These are phyloP conservation scores for Candida quercuum DNA, from an alignment of 805 yeast genomes.

Conservation along the genomic window DNA sequence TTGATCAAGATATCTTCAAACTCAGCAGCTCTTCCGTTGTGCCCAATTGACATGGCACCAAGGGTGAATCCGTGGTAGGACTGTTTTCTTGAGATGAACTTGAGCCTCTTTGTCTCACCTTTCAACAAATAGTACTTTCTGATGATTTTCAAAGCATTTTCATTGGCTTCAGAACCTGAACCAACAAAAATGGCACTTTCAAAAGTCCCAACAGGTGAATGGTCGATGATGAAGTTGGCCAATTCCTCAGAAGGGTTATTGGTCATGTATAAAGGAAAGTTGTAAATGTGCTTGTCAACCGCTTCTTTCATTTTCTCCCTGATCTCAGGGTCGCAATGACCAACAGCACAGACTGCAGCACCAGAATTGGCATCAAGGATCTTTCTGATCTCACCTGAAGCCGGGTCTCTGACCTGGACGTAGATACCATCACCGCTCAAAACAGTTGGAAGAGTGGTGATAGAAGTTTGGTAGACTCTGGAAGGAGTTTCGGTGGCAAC, in stretches of 20 bases:
- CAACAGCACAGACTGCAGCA: slow-evolving; percentile 40
- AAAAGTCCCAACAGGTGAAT: slow-evolving; percentile 33
- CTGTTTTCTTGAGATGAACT: slow-evolving; percentile 33
- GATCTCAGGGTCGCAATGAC: slow-evolving; percentile 34
- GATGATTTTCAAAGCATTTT: slow-evolving; percentile 52
- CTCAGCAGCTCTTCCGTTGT: slow-evolving; percentile 28
- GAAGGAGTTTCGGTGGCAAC: background rate
- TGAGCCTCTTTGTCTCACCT: slow-evolving; percentile 32
- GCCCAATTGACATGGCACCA: slow-evolving; percentile 35
- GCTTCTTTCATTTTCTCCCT: slow-evolving; percentile 30
- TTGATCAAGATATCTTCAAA: slow-evolving; percentile 18
- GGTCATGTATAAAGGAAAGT: slow-evolving; percentile 23
- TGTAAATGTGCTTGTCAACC: slow-evolving; percentile 27
- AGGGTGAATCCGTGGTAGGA: slow-evolving; percentile 41
- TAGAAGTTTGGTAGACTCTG: slow-evolving; percentile 1
- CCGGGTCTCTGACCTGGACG: slow-evolving; percentile 27
- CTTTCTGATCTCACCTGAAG: slow-evolving; percentile 22
- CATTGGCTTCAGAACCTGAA: slow-evolving; percentile 59
- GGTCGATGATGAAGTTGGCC: slow-evolving; percentile 32
- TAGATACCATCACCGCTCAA: slow-evolving; percentile 28
- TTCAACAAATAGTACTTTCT: slow-evolving; percentile 33
- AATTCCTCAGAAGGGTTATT: slow-evolving; percentile 33
- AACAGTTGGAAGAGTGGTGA: slow-evolving; percentile 19
- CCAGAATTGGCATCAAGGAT: slow-evolving; percentile 37
- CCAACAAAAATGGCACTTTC: slow-evolving; percentile 37